Percentiles rank a stretch among this genome's conserved stretches.
These are phyloP conservation scores for Paraphaeosphaeria minitans DNA, from an alignment of 2,329 filamentous ascomycete species.

Conservation along the genomic window DNA sequence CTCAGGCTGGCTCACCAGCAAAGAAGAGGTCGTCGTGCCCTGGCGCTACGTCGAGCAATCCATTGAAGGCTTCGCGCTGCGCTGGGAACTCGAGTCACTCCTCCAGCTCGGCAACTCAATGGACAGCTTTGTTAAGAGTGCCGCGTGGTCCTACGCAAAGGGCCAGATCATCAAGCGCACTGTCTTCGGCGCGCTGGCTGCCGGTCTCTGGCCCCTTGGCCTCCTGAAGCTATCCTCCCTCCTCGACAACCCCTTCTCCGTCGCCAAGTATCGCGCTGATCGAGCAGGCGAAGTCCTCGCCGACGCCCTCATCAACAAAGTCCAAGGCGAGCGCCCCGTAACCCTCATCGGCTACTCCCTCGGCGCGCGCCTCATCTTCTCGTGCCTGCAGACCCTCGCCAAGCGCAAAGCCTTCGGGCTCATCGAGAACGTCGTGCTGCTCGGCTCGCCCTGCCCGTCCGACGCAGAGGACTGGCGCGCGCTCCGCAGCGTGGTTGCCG, in stretches of 20 bases:
- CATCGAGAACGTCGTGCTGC: constrained; percentile 80
- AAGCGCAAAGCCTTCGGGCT: constrained; percentile 81
- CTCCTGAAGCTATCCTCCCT: constrained; percentile 58
- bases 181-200: constrained; percentile 53
- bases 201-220: constrained; percentile 56
- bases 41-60: constrained; percentile 78
- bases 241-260: constrained; percentile 81
- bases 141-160: constrained; percentile 79
- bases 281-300: constrained; percentile 81
- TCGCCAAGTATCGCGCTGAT: constrained; percentile 76
- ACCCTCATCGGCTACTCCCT: constrained; percentile 82
- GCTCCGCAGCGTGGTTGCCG: constrained; percentile 78
- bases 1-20: constrained; percentile 77
- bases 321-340: constrained; percentile 81
- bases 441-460: constrained; percentile 80
- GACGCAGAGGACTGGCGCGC: constrained; percentile 74
- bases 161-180: constrained; percentile 72
- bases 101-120: constrained; percentile 79
- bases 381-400: constrained; percentile 77
- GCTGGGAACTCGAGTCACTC: constrained; percentile 81
- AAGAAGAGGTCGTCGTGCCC: constrained; percentile 73
- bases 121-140: constrained; percentile 75
- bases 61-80: constrained; percentile 79
- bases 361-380: constrained; percentile 80
- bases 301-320: constrained; percentile 79